These are phyloP conservation scores for Penicillium crystallinum DNA, from an alignment of 495 filamentous ascomycete species.

Conservation along the genomic window DNA sequence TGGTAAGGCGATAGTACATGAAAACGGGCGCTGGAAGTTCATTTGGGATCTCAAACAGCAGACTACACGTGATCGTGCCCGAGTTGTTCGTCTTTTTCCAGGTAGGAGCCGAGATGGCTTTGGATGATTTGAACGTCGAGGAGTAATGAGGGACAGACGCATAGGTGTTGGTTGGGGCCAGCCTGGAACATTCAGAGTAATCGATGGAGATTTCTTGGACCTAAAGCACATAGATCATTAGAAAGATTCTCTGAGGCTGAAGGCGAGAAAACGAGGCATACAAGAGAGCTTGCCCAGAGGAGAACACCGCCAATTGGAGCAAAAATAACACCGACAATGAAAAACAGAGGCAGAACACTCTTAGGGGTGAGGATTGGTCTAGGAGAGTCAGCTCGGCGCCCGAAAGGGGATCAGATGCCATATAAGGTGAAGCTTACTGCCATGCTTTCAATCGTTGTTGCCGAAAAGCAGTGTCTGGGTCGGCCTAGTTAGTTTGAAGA, in stretches of 20 bases:
- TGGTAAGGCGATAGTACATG: conserved; percentile 90
- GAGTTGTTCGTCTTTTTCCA: conserved; percentile 17
- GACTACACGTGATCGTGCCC: conserved; percentile 48
- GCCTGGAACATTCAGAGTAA: conserved; percentile 67
- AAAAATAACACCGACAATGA: conserved; percentile 79
- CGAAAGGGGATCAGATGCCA: not conserved
- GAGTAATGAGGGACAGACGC: conserved; percentile 45
- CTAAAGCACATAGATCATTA: conserved; percentile 37
- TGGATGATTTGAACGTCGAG: conserved; percentile 56
- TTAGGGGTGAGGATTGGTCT: conserved; percentile 91
- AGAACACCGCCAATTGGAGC: conserved; percentile 81
- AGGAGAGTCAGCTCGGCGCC: conserved; percentile 7
- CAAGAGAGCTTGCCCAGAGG: conserved; percentile 74
- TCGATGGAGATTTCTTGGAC: conserved; percentile 88
- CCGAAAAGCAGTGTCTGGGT: conserved; percentile 79
- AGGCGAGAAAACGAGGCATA: conserved; percentile 23
- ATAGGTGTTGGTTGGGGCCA: conserved; percentile 37
- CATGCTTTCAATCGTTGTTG: conserved; percentile 91
- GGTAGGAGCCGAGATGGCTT: conserved; percentile 23
- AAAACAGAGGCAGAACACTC: conserved; percentile 86
- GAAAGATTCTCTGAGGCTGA: conserved; percentile 1
- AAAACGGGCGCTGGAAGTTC: conserved; percentile 72
- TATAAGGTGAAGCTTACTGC: conserved; percentile 57
- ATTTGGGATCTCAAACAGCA: conserved; percentile 75
- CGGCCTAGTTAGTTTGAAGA: not conserved